A percentile compares a stretch with the other conserved stretches of the same genome.
Conservation (phyloP, 2,329 filamentous ascomycete species). For the Phoma herbarum region DNA sequence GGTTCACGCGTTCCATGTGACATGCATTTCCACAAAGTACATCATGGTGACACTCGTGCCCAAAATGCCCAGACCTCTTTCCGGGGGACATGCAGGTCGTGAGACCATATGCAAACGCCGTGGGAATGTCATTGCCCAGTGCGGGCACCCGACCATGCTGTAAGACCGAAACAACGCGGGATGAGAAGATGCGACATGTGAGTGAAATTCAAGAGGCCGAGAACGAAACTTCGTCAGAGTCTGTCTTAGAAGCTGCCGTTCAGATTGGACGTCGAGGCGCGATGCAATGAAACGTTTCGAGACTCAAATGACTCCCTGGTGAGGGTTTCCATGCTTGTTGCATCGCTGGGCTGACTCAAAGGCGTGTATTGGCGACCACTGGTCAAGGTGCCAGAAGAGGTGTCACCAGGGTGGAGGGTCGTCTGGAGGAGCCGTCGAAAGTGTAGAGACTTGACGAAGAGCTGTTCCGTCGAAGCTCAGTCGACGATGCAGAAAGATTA, state of each 20-base stretch:
- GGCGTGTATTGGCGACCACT: constrained; percentile 19
- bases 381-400: constrained; percentile 7
- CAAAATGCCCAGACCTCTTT: background rate
- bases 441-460: constrained; percentile 13
- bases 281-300: constrained; percentile 10
- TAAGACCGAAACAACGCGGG: background rate
- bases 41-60: background rate
- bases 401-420: background rate
- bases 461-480: constrained; percentile 4
- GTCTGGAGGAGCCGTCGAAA: background rate
- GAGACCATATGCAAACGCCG: background rate
- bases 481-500: constrained; percentile 11
- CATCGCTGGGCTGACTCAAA: constrained; percentile 12
- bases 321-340: constrained; percentile 17
- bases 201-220: background rate
- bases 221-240: background rate
- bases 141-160: background rate
- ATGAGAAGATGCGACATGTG: background rate
- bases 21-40: background rate
- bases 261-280: constrained; percentile 28
- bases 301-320: constrained; percentile 10
- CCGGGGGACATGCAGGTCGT: background rate
- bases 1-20: background rate
- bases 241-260: constrained; percentile 25
- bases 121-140: background rate